Evolutionary conservation across 257 asterid genomes (phyloP), one percentile per base, ranked within the genome.

Genomic region (Thymus quinquecostatus): DNA sequence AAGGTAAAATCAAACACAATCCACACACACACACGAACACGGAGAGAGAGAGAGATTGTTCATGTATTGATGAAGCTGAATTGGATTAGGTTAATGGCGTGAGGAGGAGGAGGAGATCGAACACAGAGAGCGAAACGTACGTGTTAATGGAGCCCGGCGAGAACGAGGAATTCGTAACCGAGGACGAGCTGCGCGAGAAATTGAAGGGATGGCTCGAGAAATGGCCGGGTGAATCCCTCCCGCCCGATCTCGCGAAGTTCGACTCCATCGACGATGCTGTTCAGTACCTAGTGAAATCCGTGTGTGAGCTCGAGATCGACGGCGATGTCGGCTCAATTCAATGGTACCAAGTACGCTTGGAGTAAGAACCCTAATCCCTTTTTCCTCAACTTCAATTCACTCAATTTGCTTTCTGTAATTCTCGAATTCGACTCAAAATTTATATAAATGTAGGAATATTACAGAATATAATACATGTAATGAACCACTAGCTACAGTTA

Each of bases 311-410:
- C 47, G 96, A 88, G 75, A 87, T 88, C 13, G 96, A 90, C 45
- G 97, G 95, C 12, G 95, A 90, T 60, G 93, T 87, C 3, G 98
- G 96, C 54, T 92, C 98, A 5, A 58, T 92, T 71, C 97, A 90
- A 33, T 92, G 98, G 97, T 88, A 86, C 28, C 83, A 90, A 84
- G 96, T 92, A 78, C 94, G 92, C 10, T 78, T 88, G 71, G 86
- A 87, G 33, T 77, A 47, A 69, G 28, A 33, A 33, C 4, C 28
- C n/a, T 33, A 14, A 0, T 3, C 2, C 1, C 9, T 13, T 2
- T n/a, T 49, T 0, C 55, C 3, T 0, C 21, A 21, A 21, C 21
- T 21, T 0, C 2, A 6, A 6, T 14, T 10, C 8, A 29, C 10
- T 56, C 30, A 0, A 44, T 2, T 3, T 38, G 41, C 49, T 2